Conservation (phyloP, 2,329 filamentous ascomycete species). For the Endocalyx cinctus region DNA sequence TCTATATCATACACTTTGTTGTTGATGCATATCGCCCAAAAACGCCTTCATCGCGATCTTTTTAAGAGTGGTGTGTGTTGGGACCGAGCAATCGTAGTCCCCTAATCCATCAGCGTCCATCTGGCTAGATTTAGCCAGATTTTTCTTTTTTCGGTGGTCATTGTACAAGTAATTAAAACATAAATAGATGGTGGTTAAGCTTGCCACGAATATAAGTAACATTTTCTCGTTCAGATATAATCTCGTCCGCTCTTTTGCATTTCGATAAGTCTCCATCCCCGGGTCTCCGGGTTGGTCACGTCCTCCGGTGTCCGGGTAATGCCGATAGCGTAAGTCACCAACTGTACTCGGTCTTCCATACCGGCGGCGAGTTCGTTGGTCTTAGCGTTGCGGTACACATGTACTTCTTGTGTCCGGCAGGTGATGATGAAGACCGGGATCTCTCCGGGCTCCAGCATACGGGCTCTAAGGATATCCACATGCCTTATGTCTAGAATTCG, state of each 20-base stretch:
- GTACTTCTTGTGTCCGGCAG: constrained; percentile 93
- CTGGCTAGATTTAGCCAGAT: too few species aligned
- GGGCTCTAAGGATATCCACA: constrained; percentile 79
- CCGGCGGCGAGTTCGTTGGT: constrained; percentile 84
- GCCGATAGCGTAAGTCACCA: constrained; percentile 96
- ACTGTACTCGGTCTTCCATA: constrained; percentile 98
- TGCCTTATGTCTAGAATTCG: constrained; percentile 92
- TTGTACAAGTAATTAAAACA: too few species aligned
- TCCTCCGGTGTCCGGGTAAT: constrained; percentile 92
- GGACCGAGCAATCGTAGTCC: too few species aligned
- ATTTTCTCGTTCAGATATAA: constrained; percentile 50
- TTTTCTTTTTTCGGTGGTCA: too few species aligned
- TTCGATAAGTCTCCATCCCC: constrained; percentile 96
- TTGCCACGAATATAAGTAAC: constrained; percentile 4
- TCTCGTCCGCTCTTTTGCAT: constrained; percentile 97
- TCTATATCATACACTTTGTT: too few species aligned
- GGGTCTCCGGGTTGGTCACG: constrained; percentile 92
- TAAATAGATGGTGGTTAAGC: too few species aligned
- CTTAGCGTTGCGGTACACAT: constrained; percentile 93
- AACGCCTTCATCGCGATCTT: too few species aligned
- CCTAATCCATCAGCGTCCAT: too few species aligned
- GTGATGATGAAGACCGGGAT: constrained; percentile 96
- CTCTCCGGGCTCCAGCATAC: constrained; percentile 79
- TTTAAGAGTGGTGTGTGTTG: too few species aligned
- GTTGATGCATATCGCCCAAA: too few species aligned